A percentile compares a stretch with the other conserved stretches of the same genome.
phyloP scores from a whole-genome alignment of 2,329 filamentous ascomycete genomes.

The Venturia pyrina region DNA sequence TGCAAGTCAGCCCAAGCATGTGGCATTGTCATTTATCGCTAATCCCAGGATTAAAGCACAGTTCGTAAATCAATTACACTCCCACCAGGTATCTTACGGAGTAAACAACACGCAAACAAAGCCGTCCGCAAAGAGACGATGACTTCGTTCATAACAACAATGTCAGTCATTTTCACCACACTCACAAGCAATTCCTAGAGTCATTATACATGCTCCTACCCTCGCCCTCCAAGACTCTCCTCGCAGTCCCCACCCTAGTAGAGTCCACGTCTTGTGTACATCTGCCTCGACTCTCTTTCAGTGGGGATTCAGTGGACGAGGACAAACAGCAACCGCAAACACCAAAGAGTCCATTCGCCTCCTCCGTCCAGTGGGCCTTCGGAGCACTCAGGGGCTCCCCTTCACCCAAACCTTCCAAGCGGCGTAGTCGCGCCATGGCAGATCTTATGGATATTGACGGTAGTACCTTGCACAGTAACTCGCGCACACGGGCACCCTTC shows the following conservation, averaged over 20 bases:
- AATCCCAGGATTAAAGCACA: not conserved
- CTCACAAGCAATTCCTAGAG: slow-evolving; percentile 19
- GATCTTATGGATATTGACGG: not conserved
- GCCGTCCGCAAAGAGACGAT: slow-evolving; percentile 31
- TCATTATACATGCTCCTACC: slow-evolving; percentile 21
- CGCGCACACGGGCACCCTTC: slow-evolving; percentile 82
- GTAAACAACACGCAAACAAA: not conserved
- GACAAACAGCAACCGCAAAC: not conserved
- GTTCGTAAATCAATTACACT: not conserved
- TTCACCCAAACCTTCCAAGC: slow-evolving; percentile 3
- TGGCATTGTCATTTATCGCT: not conserved
- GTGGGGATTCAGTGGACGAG: too few relatives aligned
- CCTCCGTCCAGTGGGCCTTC: not conserved
- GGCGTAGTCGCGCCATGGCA: not conserved
- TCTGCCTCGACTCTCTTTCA: slow-evolving; percentile 14
- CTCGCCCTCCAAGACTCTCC: slow-evolving; percentile 27
- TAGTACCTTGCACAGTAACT: slow-evolving; percentile 44
- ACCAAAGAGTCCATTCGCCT: not conserved
- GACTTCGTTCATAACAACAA: slow-evolving; percentile 73
- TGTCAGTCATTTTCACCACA: slow-evolving; percentile 48
- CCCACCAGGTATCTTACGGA: too few relatives aligned
- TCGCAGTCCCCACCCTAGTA: slow-evolving; percentile 34
- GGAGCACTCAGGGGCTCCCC: not conserved
- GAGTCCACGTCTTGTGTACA: slow-evolving; percentile 31
- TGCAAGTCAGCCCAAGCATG: not conserved